These are phyloP conservation scores for Clitoria ternatea DNA, from an alignment of 306 rosid species.

Conservation along the genomic window DNA sequence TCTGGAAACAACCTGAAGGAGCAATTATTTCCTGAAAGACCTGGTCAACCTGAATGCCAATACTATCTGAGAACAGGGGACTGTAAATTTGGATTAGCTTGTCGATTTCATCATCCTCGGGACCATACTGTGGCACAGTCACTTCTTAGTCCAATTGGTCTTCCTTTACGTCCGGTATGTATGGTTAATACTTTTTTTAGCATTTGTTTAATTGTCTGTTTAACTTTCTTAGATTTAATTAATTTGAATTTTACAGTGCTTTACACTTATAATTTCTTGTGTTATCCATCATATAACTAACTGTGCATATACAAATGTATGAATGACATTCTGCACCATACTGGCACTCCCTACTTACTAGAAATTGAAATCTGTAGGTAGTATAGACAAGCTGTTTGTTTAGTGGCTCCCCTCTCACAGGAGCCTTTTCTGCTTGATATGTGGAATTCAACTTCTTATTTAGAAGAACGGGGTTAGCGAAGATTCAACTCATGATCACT, in stretches of 20 bases:
- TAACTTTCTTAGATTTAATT: neutral
- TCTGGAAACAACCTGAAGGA: slow-evolving; percentile 53
- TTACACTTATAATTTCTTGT: neutral
- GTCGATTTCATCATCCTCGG: slow-evolving; percentile 83
- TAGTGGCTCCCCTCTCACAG: neutral
- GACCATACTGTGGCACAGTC: slow-evolving; percentile 47
- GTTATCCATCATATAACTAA: neutral
- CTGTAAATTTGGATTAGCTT: slow-evolving; percentile 74
- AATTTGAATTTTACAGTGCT: neutral
- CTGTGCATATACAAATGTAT: neutral
- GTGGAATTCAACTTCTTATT: neutral
- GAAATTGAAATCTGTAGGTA: neutral
- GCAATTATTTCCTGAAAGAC: slow-evolving; percentile 71
- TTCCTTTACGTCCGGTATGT: slow-evolving; percentile 81
- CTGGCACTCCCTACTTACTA: neutral
- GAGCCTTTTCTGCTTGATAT: neutral
- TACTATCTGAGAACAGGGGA: slow-evolving; percentile 83
- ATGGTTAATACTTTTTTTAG: neutral
- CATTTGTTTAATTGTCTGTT: neutral
- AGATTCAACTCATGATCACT: slow-evolving; percentile 6
- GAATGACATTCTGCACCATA: neutral
- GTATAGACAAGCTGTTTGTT: neutral
- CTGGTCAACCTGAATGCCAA: slow-evolving; percentile 81
- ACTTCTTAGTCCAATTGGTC: slow-evolving; percentile 70
- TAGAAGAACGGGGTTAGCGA: neutral